phyloP scores from a whole-genome alignment of 2,329 filamentous ascomycete species.

The Aureobasidium sp. region DNA sequence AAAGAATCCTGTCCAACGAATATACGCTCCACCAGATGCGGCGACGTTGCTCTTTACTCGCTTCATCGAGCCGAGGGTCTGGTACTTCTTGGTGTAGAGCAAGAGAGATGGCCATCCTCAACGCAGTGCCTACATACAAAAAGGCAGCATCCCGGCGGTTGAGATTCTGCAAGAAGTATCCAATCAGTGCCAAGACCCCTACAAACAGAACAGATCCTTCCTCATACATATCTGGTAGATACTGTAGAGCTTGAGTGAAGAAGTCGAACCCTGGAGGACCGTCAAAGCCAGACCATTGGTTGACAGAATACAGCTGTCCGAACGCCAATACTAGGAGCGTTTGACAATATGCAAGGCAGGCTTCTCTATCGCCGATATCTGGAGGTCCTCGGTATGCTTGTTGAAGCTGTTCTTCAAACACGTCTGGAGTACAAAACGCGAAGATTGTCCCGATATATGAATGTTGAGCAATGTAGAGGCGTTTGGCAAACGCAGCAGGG shows the following conservation, averaged over 20 bases:
- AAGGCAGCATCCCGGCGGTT: slow-evolving; percentile 48
- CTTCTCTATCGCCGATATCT: slow-evolving; percentile 36
- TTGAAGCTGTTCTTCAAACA: slow-evolving; percentile 39
- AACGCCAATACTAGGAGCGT: slow-evolving; percentile 46
- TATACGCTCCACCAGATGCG: slow-evolving; percentile 51
- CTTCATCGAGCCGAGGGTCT: slow-evolving; percentile 30
- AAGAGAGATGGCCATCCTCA: slow-evolving; percentile 49
- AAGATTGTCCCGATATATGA: slow-evolving; percentile 51
- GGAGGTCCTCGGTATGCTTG: slow-evolving; percentile 36
- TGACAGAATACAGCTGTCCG: slow-evolving; percentile 49
- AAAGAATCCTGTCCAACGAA: slow-evolving; percentile 44
- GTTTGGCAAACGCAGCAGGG: slow-evolving; percentile 42
- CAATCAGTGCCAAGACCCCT: slow-evolving; percentile 45
- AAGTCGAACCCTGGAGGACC: slow-evolving; percentile 49
- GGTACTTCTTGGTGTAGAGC: slow-evolving; percentile 47
- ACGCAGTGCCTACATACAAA: slow-evolving; percentile 38
- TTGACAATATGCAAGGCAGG: slow-evolving; percentile 44
- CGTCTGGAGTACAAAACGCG: slow-evolving; percentile 39
- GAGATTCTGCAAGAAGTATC: slow-evolving; percentile 50
- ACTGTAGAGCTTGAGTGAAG: slow-evolving; percentile 43
- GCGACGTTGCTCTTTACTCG: slow-evolving; percentile 40
- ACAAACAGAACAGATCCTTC: slow-evolving; percentile 47
- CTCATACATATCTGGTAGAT: slow-evolving; percentile 48
- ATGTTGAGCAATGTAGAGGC: slow-evolving; percentile 45
- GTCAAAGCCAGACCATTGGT: slow-evolving; percentile 40